A percentile compares a stretch with the other conserved stretches of the same genome.
These are phyloP conservation scores for Schizophyllum commune DNA, from an alignment of 1,284 basidiomycete species.

Conservation along the genomic window DNA sequence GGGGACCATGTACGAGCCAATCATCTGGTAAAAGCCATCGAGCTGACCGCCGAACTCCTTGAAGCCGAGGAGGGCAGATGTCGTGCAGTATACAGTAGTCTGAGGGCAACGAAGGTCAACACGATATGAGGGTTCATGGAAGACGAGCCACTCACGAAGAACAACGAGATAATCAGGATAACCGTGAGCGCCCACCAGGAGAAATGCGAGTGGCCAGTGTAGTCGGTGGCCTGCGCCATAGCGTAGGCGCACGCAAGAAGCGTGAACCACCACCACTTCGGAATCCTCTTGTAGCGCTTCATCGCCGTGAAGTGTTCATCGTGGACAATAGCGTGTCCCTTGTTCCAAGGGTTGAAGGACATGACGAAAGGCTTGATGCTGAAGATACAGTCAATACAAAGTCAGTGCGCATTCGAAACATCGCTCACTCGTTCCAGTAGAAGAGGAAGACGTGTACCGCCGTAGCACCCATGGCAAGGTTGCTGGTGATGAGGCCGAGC, in stretches of 20 bases:
- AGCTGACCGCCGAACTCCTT: slow-evolving; percentile 8
- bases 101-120: not conserved
- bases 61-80: slow-evolving; percentile 12
- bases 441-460: slow-evolving; percentile 11
- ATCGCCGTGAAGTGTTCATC: slow-evolving; percentile 13
- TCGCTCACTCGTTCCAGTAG: slow-evolving; percentile 2
- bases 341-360: slow-evolving; percentile 13
- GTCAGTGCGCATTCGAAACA: not conserved
- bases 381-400: not conserved
- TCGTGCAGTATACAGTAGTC: slow-evolving; percentile 13
- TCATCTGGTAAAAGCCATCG: slow-evolving; percentile 15
- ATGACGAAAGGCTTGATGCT: slow-evolving; percentile 9
- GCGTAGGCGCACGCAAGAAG: slow-evolving; percentile 11
- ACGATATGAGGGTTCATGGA: not conserved
- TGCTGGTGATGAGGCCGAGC: slow-evolving; percentile 11
- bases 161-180: slow-evolving; percentile 11
- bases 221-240: slow-evolving; percentile 13
- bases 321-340: slow-evolving; percentile 8
- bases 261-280: slow-evolving; percentile 5
- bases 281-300: slow-evolving; percentile 8
- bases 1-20: slow-evolving; percentile 54
- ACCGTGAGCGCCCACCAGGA: slow-evolving; percentile 12
- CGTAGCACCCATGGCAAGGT: slow-evolving; percentile 14
- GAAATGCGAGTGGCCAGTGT: slow-evolving; percentile 14
- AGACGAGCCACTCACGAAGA: slow-evolving; percentile 3